Conservation (phyloP, 2,329 filamentous ascomycete species). For the Exophiala calicioides region DNA sequence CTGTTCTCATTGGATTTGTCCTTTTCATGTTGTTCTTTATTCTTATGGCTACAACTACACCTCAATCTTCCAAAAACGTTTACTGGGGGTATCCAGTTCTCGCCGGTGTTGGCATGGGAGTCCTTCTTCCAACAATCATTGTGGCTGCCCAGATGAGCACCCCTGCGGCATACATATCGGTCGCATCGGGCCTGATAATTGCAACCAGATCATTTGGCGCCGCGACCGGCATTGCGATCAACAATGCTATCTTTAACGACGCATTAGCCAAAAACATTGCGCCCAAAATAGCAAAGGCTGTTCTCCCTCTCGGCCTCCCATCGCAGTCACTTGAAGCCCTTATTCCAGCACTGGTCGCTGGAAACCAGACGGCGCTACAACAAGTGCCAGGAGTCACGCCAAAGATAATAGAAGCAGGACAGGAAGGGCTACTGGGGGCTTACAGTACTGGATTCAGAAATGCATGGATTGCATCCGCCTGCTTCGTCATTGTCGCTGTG, state of each 20-base stretch:
- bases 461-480: slow-evolving; percentile 14
- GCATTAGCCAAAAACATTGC: slow-evolving; percentile 5
- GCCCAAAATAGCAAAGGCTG: slow-evolving; percentile 11
- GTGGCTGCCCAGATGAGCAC: slow-evolving; percentile 12
- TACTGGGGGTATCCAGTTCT: slow-evolving; percentile 16
- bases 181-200: slow-evolving; percentile 13
- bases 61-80: slow-evolving; percentile 2
- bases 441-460: slow-evolving; percentile 8
- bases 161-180: slow-evolving; percentile 9
- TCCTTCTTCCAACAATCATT: slow-evolving; percentile 8
- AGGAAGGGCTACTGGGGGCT: slow-evolving; percentile 1
- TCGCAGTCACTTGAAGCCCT: slow-evolving; percentile 1
- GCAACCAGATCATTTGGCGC: slow-evolving; percentile 10
- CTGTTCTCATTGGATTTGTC: too few species aligned
- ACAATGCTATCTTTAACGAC: slow-evolving; percentile 18
- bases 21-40: slow-evolving; percentile 1
- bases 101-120: slow-evolving; percentile 12
- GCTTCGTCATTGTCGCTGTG: slow-evolving; percentile 7
- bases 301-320: slow-evolving; percentile 13
- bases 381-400: slow-evolving; percentile 10
- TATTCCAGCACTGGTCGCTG: slow-evolving; percentile 8
- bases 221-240: slow-evolving; percentile 11
- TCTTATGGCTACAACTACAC: slow-evolving; percentile 8
- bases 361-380: slow-evolving; percentile 5
- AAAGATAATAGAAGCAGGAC: slow-evolving; percentile 12